Evolutionary conservation across 75 land plant genomes (phyloP).

Genomic region (Sequoiadendron giganteum): DNA sequence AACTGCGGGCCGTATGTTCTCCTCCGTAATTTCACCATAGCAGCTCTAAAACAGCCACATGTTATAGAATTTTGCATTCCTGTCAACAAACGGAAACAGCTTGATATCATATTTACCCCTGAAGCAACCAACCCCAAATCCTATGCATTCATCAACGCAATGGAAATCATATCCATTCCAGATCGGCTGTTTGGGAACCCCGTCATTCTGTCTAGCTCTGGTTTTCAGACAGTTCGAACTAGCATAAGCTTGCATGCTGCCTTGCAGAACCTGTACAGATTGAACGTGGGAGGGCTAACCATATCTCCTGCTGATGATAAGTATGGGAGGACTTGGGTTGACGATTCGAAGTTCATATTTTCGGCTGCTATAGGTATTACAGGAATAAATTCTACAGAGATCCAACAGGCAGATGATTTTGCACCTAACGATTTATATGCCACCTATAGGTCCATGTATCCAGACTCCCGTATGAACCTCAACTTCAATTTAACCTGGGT

Average conservation of each 20-base stretch:
- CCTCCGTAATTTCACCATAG: background rate
- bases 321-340: constrained; percentile 23
- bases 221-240: background rate
- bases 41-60: background rate
- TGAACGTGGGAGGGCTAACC: constrained; percentile 78
- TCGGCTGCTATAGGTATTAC: constrained; percentile 16
- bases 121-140: constrained; percentile 4
- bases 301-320: constrained; percentile 57
- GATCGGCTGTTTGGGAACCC: constrained; percentile 18
- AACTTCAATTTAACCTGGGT: constrained; percentile 60
- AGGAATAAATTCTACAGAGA: background rate
- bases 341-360: background rate
- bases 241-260: constrained; percentile 24
- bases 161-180: constrained; percentile 69
- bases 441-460: constrained; percentile 52
- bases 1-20: background rate
- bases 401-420: constrained; percentile 13
- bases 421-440: constrained; percentile 46
- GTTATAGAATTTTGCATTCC: background rate
- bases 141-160: constrained; percentile 74
- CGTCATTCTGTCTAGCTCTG: background rate
- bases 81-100: background rate
- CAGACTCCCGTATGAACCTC: constrained; percentile 22
- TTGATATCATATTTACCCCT: background rate
- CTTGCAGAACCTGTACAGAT: constrained; percentile 56